Evolutionary conservation across 1,284 basidiomycete species (phyloP), one percentile per base, ranked within the genome.

Genomic region (Ganoderma meredithae): DNA sequence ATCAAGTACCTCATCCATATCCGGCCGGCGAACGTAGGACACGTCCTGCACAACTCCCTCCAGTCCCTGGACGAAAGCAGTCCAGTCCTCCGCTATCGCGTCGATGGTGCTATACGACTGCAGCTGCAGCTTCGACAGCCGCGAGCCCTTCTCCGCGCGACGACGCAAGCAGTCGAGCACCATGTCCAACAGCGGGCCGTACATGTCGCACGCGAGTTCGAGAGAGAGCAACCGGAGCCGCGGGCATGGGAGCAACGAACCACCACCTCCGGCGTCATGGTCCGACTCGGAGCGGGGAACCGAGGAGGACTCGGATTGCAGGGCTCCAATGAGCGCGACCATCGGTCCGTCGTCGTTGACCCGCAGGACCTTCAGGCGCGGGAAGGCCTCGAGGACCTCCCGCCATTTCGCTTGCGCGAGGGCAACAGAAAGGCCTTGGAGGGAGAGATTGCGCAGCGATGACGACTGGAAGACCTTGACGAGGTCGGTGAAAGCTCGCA

Each of bases 271-370:
- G 44, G 8, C 7, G 44, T 25, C 22, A 9, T 25, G 47, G 25
- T 5, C 47, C 9, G 22, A 10, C 22, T 13, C 12, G 22, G 31
- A n/a, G 56, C 13, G 10, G 33, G 9, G 36, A 3, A 3, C 3
- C 3, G 19, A 5, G n/a, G 58, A 12, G 59, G 47, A 49, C 47
- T 25, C 47, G 22, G 47, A 49, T 49, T 49, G 47, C 47, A 49
- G 47, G 47, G 47, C 47, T 49, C 22, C 47, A 12, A 49, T 12
- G 22, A 49, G 47, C 47, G 47, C 47, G 47, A 49, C 47, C 47
- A 49, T 49, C 47, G 47, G 47, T 12, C 47, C 47, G 47, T 49
- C 47, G 47, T 49, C 47, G 22, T 25, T 49, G 47, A 49, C 47
- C 12, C 47, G 47, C 47, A 49, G 47, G 22, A 25, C 47, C 47